These are phyloP conservation scores for Backusella psychrophila DNA, from an alignment of 192 early-diverging fungal genomes.

Conservation along the genomic window DNA sequence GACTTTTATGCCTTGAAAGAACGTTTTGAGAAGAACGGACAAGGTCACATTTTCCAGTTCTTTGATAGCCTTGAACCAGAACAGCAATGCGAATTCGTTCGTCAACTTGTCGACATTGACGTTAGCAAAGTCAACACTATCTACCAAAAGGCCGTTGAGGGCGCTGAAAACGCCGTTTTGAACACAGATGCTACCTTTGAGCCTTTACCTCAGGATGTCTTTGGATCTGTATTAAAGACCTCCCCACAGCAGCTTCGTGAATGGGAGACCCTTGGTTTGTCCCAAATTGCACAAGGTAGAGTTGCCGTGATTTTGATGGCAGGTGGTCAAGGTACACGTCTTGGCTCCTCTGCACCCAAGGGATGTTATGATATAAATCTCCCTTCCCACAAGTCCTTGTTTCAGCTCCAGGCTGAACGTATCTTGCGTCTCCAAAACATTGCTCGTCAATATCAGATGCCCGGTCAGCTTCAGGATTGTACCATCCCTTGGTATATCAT, in stretches of 20 bases:
- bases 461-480: conserved; percentile 41
- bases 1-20: conserved; percentile 51
- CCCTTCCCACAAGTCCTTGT: conserved; percentile 86
- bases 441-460: conserved; percentile 27
- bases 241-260: conserved; percentile 49
- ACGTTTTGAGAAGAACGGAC: conserved; percentile 67
- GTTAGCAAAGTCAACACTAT: conserved; percentile 79
- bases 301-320: conserved; percentile 95
- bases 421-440: conserved; percentile 82
- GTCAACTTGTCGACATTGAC: conserved; percentile 73
- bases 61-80: conserved; percentile 64
- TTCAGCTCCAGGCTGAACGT: conserved; percentile 94
- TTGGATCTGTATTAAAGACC: conserved; percentile 62
- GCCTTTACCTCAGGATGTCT: conserved; percentile 73
- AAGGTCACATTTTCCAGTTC: conserved; percentile 87
- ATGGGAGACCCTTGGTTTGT: conserved; percentile 77
- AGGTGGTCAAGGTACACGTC: conserved; percentile 84
- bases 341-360: conserved; percentile 82
- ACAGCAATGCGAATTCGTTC: conserved; percentile 56
- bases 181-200: conserved; percentile 47
- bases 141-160: conserved; percentile 71
- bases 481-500: conserved; percentile 98
- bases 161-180: conserved; percentile 37
- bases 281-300: conserved; percentile 80
- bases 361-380: conserved; percentile 95